phyloP scores from a whole-genome alignment of 257 asterid species.

The Plectranthus barbatus region DNA sequence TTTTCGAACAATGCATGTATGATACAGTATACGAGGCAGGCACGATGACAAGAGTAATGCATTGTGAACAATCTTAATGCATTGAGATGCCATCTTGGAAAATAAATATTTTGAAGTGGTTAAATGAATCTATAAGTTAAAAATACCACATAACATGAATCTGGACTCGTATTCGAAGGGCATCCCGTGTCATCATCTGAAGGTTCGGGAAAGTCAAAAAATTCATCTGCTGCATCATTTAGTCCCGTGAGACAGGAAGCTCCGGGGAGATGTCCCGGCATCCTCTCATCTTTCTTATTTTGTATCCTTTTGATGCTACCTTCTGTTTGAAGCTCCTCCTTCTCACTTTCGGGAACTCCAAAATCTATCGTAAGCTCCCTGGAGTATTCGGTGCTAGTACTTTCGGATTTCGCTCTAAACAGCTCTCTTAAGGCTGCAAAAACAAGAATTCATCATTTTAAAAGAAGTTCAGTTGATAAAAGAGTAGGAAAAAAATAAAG shows the following conservation, averaged over 20 bases:
- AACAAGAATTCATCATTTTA: background rate
- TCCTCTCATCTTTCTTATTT: slow-evolving; percentile 23
- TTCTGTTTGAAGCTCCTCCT: slow-evolving; percentile 43
- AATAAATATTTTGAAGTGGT: background rate
- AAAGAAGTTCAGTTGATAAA: background rate
- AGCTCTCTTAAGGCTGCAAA: slow-evolving; percentile 74
- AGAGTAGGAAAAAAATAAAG: background rate
- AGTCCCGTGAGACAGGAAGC: slow-evolving; percentile 51
- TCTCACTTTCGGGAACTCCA: slow-evolving; percentile 24
- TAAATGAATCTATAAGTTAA: background rate
- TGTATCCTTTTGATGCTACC: slow-evolving; percentile 16
- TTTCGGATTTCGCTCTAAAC: slow-evolving; percentile 51
- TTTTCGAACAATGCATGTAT: too few relatives aligned
- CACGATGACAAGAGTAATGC: too few relatives aligned
- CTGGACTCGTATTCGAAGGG: slow-evolving; percentile 28
- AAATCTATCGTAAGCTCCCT: slow-evolving; percentile 39
- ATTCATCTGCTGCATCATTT: slow-evolving; percentile 63
- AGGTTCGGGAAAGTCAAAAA: slow-evolving; percentile 71
- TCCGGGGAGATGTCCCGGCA: slow-evolving; percentile 18
- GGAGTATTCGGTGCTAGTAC: slow-evolving; percentile 24
- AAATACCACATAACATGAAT: slow-evolving; percentile 40
- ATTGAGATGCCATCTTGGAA: too few relatives aligned
- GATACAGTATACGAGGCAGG: too few relatives aligned
- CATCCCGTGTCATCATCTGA: slow-evolving; percentile 47
- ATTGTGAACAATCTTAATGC: too few relatives aligned